Evolutionary conservation across 2,329 filamentous ascomycete species (phyloP).

Genomic region (Chaetomium sp.): DNA sequence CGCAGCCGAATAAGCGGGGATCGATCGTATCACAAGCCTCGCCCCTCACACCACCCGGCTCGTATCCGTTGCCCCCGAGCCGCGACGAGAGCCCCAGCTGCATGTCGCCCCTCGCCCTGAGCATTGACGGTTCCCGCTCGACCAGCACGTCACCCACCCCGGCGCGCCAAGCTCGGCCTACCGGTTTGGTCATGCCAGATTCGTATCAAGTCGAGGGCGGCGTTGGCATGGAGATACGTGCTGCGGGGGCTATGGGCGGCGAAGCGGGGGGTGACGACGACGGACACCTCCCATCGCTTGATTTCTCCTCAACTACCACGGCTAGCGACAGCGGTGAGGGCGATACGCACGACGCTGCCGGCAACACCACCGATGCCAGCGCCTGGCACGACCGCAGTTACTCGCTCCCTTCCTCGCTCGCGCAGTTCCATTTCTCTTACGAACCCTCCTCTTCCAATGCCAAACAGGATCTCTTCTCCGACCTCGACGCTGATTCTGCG

Average conservation of each 20-base stretch:
- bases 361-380: not conserved
- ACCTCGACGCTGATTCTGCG: not conserved
- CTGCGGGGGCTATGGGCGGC: too few relatives aligned
- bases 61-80: not conserved
- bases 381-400: not conserved
- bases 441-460: not conserved
- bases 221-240: too few relatives aligned
- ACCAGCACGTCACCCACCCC: not conserved
- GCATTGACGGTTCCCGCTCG: not conserved
- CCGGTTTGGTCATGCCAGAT: too few relatives aligned
- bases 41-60: not conserved
- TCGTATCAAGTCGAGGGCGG: too few relatives aligned
- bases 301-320: too few relatives aligned
- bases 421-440: not conserved
- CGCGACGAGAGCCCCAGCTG: not conserved
- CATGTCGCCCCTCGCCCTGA: slow-evolving; percentile 2
- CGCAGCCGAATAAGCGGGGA: not conserved
- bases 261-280: too few relatives aligned
- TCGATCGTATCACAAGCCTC: not conserved
- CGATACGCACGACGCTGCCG: not conserved
- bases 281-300: too few relatives aligned
- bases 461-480: not conserved
- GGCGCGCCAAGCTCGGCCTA: too few relatives aligned
- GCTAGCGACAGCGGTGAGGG: too few relatives aligned
- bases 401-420: slow-evolving; percentile 1